These are phyloP conservation scores for Beta vulgaris DNA, from an alignment of 148 eudicot genomes.

Conservation along the genomic window DNA sequence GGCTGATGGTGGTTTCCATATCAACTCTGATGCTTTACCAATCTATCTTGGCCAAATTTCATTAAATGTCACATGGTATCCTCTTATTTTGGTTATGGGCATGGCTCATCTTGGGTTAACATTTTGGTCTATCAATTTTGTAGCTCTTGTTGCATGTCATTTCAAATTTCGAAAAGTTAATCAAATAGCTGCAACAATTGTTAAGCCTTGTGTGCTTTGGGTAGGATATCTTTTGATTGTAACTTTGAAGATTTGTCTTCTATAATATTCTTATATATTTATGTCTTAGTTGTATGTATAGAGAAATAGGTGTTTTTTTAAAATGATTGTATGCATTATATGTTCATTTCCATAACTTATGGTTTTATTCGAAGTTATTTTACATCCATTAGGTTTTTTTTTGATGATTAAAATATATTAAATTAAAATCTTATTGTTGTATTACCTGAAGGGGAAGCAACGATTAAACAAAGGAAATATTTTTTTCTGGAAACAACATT, in stretches of 20 bases:
- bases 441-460: too few relatives aligned
- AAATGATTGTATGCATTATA: not conserved
- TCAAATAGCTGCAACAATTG: conserved; percentile 18
- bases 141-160: conserved; percentile 23
- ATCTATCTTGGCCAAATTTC: conserved; percentile 30
- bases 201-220: conserved; percentile 34
- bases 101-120: conserved; percentile 24
- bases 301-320: not conserved
- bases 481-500: too few relatives aligned
- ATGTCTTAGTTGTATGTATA: not conserved
- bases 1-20: conserved; percentile 35
- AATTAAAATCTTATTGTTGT: too few relatives aligned
- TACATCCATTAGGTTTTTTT: too few relatives aligned
- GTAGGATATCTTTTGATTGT: conserved; percentile 24
- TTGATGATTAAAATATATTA: too few relatives aligned
- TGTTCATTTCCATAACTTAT: too few relatives aligned
- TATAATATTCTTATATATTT: not conserved
- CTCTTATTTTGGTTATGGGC: conserved; percentile 33
- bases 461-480: too few relatives aligned
- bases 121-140: conserved; percentile 27
- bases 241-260: conserved; percentile 23
- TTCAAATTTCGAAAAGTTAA: conserved; percentile 25
- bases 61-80: conserved; percentile 34
- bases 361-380: too few relatives aligned
- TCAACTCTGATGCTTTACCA: conserved; percentile 18